A percentile compares a stretch with the other conserved stretches of the same genome.
Evolutionary conservation across 2,329 filamentous ascomycete species (phyloP).

Genomic region (Sporothrix pallida): DNA sequence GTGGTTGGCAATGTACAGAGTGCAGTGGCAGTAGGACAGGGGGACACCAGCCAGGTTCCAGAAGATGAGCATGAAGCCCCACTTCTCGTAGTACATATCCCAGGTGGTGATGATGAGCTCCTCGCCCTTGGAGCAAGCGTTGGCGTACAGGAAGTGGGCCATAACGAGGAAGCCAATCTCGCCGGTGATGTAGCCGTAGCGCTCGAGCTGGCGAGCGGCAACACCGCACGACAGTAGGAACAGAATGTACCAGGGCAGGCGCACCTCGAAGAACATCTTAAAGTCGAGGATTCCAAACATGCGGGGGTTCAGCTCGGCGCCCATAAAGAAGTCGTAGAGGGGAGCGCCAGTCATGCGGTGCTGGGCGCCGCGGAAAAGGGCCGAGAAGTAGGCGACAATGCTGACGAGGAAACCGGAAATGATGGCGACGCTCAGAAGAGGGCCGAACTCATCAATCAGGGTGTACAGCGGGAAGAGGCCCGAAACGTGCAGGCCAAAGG

Average conservation of each 20-base stretch:
- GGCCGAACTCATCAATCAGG: conserved; percentile 92
- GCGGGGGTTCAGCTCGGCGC: conserved; percentile 82
- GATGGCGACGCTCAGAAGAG: conserved; percentile 91
- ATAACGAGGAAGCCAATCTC: conserved; percentile 77
- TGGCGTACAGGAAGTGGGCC: conserved; percentile 82
- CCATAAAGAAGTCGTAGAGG: conserved; percentile 91
- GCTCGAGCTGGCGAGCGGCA: conserved; percentile 75
- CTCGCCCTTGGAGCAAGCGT: conserved; percentile 82
- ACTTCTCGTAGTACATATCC: conserved; percentile 91
- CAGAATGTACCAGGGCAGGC: conserved; percentile 84
- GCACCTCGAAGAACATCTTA: conserved; percentile 92
- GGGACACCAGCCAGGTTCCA: conserved; percentile 86
- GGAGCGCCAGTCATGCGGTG: conserved; percentile 89
- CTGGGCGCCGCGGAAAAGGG: conserved; percentile 76
- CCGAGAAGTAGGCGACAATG: conserved; percentile 84
- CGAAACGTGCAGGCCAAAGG: conserved; percentile 75
- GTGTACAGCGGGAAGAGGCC: conserved; percentile 89
- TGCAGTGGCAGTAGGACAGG: conserved; percentile 82
- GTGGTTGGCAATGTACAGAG: conserved; percentile 78
- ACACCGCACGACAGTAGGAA: conserved; percentile 72
- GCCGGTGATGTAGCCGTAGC: conserved; percentile 76
- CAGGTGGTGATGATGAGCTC: conserved; percentile 81
- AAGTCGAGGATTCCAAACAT: conserved; percentile 86
- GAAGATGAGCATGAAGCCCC: conserved; percentile 89
- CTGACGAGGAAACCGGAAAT: conserved; percentile 85